These are phyloP conservation scores for Paulownia fortunei DNA, from an alignment of 257 asterid genomes.

Conservation along the genomic window DNA sequence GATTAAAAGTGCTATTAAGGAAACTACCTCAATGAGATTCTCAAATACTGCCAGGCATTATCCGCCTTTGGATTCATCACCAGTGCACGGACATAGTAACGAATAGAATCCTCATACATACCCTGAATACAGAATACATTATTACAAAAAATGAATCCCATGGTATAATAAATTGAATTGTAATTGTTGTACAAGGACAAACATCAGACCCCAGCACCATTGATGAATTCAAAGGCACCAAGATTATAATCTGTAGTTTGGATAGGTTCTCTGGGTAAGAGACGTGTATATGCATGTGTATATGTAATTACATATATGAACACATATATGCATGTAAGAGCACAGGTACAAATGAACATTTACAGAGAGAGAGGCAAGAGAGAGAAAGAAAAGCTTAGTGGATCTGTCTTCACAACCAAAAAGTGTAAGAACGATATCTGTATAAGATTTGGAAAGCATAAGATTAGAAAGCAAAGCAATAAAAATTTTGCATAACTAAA, in stretches of 20 bases:
- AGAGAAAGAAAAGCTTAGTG: background rate
- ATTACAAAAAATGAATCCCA: background rate
- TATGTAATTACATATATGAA: background rate
- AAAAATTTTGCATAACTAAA: background rate
- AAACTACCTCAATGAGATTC: conserved; percentile 86
- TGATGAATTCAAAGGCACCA: background rate
- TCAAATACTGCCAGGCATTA: conserved; percentile 97
- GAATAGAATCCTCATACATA: conserved; percentile 94
- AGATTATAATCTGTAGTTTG: background rate
- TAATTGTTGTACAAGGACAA: background rate
- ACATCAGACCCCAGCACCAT: background rate
- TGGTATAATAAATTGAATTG: background rate
- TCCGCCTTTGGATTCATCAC: conserved; percentile 98
- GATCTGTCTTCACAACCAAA: background rate
- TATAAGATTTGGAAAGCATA: background rate
- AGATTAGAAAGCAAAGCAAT: background rate
- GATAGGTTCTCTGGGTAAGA: background rate
- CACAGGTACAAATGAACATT: too few species aligned
- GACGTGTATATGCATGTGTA: background rate
- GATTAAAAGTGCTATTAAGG: background rate
- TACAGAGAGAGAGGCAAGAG: background rate
- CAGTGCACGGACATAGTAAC: conserved; percentile 94
- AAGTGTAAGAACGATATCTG: too few species aligned
- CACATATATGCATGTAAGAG: too few species aligned
- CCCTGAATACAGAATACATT: conserved; percentile 58